Evolutionary conservation across 2,329 filamentous ascomycete genomes (phyloP), one percentile per base, ranked within the genome.

Genomic region (Curvularia spicifera): DNA sequence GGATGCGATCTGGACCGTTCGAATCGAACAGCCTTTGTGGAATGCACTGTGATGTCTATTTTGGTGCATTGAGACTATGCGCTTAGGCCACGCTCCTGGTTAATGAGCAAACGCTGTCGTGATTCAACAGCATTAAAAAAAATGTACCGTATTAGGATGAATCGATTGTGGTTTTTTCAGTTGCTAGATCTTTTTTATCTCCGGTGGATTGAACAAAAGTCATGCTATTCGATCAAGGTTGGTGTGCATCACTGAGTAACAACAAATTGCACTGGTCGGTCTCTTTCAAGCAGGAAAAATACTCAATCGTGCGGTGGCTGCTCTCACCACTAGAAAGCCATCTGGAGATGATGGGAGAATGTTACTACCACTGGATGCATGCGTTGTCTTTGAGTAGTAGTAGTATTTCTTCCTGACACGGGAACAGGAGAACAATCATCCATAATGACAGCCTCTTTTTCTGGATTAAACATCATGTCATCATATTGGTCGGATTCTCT

Each of bases 1-100:
- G 60, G 50, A 62, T 62, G 50, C 55, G 43, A 55, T 59, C 48
- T 50, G 37, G 44, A 61, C 18, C 40, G 53, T 58, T 54, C 57
- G 55, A 44, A 53, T 61, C 43, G 33, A 47, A 37, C 22, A 53
- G 46, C 13, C 22, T 37, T 24, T 28, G 29, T 31, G 20, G 22
- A 13, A 29, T 39, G 39, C 28, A 15, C 22, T 33, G 33, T 50
- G 47, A 40, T 50, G 47, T 40, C 15, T 39, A 31, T 28, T 33
- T 26, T 18, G n/a, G 15, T 49, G 22, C 47, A 20, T 22, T 28
- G 15, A 33, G 42, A 53, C 45, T 22, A n/a, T 29, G 15, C 28
- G 37, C 39, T n/a, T 31, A 43, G 31, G 45, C 22, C 13, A 35
- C 31, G 31, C 22, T 26, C n/a, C 26, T 44, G 42, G 24, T 24